Evolutionary conservation across 352 stramenopile species (phyloP).

Genomic region (Phytophthora chlamydospora): DNA sequence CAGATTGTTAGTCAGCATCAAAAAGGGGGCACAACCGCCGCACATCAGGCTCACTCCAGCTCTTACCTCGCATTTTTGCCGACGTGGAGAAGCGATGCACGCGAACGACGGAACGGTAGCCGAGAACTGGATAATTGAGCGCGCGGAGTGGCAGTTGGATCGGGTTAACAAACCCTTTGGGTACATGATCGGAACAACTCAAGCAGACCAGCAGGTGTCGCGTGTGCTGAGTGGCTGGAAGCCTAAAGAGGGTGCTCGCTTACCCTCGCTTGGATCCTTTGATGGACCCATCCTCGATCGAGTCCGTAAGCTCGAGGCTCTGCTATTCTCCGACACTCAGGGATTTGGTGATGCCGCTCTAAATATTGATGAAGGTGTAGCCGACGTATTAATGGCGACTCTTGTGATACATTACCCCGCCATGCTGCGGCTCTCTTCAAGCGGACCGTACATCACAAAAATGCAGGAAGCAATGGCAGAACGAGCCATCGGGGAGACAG

Average conservation of each 20-base stretch:
- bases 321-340: not conserved
- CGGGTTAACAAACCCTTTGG: constrained; percentile 13
- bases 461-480: not conserved
- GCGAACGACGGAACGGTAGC: too few relatives aligned
- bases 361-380: not conserved
- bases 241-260: constrained; percentile 1
- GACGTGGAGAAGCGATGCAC: too few relatives aligned
- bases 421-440: not conserved
- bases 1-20: too few relatives aligned
- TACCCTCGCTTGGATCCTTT: too few relatives aligned
- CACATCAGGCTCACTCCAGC: too few relatives aligned
- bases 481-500: not conserved
- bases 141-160: too few relatives aligned
- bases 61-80: too few relatives aligned
- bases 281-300: too few relatives aligned
- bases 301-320: too few relatives aligned
- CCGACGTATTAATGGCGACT: not conserved
- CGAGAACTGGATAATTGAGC: too few relatives aligned
- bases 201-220: constrained; percentile 4
- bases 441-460: not conserved
- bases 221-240: constrained; percentile 6
- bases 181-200: constrained; percentile 15
- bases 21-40: too few relatives aligned
- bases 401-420: not conserved
- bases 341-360: not conserved